Conservation (phyloP, 2,329 filamentous ascomycete species). For the Trichoderma cornu-damae region DNA sequence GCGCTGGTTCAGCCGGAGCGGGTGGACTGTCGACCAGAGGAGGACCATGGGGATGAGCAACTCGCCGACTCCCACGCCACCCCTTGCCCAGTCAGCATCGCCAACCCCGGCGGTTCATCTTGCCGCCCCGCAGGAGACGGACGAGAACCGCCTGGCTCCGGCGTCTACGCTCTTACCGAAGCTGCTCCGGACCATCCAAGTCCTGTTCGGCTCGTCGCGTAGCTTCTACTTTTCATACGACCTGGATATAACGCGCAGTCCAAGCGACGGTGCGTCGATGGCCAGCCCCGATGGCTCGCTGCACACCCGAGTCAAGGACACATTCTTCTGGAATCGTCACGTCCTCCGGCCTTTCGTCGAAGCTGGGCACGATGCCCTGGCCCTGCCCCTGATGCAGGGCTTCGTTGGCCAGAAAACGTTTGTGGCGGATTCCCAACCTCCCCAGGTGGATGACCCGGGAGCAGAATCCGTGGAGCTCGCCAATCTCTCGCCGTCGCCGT, state of each 20-base stretch:
- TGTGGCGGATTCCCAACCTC: conserved; percentile 59
- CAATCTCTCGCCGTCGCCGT: conserved; percentile 33
- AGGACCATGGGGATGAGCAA: conserved; percentile 63
- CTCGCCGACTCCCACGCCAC: conserved; percentile 24
- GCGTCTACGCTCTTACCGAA: conserved; percentile 66
- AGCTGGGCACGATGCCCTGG: conserved; percentile 63
- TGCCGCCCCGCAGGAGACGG: conserved; percentile 39
- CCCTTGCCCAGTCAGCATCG: conserved; percentile 20
- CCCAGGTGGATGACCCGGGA: conserved; percentile 45
- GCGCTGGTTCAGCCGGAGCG: conserved; percentile 83
- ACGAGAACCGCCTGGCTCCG: conserved; percentile 19
- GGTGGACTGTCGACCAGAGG: conserved; percentile 69
- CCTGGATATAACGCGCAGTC: conserved; percentile 74
- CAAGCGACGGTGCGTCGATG: conserved; percentile 34
- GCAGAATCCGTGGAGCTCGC: conserved; percentile 45
- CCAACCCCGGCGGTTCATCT: conserved; percentile 25
- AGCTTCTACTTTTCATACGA: conserved; percentile 98
- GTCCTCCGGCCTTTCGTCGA: conserved; percentile 69
- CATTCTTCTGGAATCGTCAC: conserved; percentile 89
- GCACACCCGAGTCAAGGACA: conserved; percentile 65
- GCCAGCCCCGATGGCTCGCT: conserved; percentile 47
- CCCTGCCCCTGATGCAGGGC: conserved; percentile 84
- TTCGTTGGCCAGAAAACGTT: conserved; percentile 88
- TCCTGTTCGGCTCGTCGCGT: conserved; percentile 73
- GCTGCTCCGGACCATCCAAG: conserved; percentile 72